Conservation (phyloP, 163 green algal species). For the Volvox carteri region DNA sequence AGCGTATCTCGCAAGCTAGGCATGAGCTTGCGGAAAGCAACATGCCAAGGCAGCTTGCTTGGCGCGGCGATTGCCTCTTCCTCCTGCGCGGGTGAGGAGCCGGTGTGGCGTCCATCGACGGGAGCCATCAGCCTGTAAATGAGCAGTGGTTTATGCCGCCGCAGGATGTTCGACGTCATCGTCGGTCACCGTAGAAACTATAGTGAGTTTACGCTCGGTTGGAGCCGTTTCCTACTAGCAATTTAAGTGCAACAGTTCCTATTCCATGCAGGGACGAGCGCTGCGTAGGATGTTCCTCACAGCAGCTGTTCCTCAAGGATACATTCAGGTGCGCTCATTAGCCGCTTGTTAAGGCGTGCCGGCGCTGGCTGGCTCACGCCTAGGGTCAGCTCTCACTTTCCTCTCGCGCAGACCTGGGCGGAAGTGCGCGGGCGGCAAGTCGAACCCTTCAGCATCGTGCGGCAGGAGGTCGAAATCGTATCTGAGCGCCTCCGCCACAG, state of each 20-base stretch:
- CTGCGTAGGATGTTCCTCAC: conserved; percentile 45
- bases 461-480: conserved; percentile 86
- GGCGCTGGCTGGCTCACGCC: background rate
- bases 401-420: conserved; percentile 22
- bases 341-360: background rate
- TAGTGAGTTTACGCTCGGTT: background rate
- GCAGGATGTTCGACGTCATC: conserved; percentile 30
- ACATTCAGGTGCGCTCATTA: conserved; percentile 32
- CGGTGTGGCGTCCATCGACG: background rate
- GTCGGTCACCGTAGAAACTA: background rate
- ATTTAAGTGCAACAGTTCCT: background rate
- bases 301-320: conserved; percentile 40
- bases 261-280: background rate
- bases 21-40: conserved; percentile 38
- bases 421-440: conserved; percentile 42
- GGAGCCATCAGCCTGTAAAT: background rate
- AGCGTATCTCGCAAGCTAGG: background rate
- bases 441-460: conserved; percentile 86
- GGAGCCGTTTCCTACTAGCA: background rate
- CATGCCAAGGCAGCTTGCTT: conserved; percentile 28
- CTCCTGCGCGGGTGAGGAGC: background rate
- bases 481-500: conserved; percentile 86
- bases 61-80: background rate
- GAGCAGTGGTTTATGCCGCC: background rate
- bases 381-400: no score